These are phyloP conservation scores for Fraxinus pennsylvanica DNA, from an alignment of 257 asterid species.

Conservation along the genomic window DNA sequence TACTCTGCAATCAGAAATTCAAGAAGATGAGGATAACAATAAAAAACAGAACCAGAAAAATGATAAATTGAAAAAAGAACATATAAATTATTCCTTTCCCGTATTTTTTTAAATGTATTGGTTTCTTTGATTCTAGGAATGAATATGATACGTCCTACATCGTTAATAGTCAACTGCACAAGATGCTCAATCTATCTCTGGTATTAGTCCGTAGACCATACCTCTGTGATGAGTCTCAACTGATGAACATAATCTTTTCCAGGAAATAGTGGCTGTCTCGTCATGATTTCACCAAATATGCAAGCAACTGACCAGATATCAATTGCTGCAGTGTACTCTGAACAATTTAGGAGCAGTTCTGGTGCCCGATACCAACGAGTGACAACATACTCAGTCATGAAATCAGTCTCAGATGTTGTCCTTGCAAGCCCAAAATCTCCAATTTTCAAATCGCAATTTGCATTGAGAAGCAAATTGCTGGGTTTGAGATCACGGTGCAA, in stretches of 20 bases:
- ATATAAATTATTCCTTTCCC: neutral
- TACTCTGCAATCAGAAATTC: no score
- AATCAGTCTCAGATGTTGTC: constrained; percentile 97
- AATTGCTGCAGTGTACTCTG: constrained; percentile 95
- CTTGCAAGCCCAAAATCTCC: constrained; percentile 98
- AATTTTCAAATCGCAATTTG: constrained; percentile 82
- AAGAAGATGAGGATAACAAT: no score
- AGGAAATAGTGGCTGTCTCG: constrained; percentile 92
- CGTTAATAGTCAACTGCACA: neutral
- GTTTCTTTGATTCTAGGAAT: no score
- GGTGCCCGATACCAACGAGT: constrained; percentile 99
- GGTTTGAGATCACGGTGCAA: constrained; percentile 98
- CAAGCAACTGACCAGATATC: constrained; percentile 99
- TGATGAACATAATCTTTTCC: constrained; percentile 97
- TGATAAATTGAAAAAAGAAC: neutral
- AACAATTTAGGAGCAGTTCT: constrained; percentile 89
- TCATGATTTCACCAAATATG: constrained; percentile 94
- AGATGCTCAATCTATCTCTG: neutral
- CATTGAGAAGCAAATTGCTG: constrained; percentile 83
- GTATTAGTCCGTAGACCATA: constrained; percentile 18
- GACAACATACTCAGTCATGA: constrained; percentile 98
- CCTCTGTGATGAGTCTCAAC: constrained; percentile 95
- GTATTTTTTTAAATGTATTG: no score
- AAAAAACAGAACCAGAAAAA: neutral
- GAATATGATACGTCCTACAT: neutral